Percentiles rank a stretch among this genome's conserved stretches.
Conservation (phyloP, 1,284 basidiomycete genomes). For the Grifola frondosa region DNA sequence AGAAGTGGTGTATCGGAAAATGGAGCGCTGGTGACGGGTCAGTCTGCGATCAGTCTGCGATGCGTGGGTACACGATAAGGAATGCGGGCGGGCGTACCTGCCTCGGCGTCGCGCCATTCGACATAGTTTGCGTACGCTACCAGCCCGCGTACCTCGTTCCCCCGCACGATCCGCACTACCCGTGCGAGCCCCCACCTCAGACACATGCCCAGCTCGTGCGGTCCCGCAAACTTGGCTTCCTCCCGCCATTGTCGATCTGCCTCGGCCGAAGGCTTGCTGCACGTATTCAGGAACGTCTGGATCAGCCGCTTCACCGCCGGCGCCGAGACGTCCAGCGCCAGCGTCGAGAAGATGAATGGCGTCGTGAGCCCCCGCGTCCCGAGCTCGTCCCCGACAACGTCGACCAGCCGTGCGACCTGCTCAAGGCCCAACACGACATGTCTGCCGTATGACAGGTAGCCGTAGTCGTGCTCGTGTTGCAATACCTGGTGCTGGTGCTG, state of each 20-base stretch:
- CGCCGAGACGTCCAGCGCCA: conserved; percentile 80
- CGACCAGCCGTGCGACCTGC: conserved; percentile 69
- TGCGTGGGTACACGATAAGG: conserved; percentile 15
- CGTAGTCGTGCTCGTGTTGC: conserved; percentile 52
- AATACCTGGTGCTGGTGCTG: conserved; percentile 29
- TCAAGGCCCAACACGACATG: conserved; percentile 77
- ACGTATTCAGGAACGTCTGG: conserved; percentile 68
- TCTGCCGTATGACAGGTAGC: conserved; percentile 68
- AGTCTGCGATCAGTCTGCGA: conserved; percentile 4
- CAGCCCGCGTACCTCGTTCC: conserved; percentile 68
- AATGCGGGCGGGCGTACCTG: conserved; percentile 53
- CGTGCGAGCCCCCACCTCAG: conserved; percentile 83
- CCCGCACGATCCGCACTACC: conserved; percentile 63
- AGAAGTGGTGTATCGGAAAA: conserved; percentile 72
- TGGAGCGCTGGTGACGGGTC: conserved; percentile 44
- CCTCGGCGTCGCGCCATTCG: conserved; percentile 75
- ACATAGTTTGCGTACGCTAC: conserved; percentile 79
- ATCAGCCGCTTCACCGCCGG: conserved; percentile 73
- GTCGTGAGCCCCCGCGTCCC: conserved; percentile 76
- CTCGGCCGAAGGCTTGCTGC: conserved; percentile 43
- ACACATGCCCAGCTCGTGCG: conserved; percentile 84
- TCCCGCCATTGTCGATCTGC: conserved; percentile 66
- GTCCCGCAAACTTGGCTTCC: conserved; percentile 78
- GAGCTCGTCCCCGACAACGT: conserved; percentile 71
- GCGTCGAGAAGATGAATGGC: conserved; percentile 85